These are phyloP conservation scores for Kodamaea arcana DNA, from an alignment of 1,139 yeast genomes.

Conservation along the genomic window DNA sequence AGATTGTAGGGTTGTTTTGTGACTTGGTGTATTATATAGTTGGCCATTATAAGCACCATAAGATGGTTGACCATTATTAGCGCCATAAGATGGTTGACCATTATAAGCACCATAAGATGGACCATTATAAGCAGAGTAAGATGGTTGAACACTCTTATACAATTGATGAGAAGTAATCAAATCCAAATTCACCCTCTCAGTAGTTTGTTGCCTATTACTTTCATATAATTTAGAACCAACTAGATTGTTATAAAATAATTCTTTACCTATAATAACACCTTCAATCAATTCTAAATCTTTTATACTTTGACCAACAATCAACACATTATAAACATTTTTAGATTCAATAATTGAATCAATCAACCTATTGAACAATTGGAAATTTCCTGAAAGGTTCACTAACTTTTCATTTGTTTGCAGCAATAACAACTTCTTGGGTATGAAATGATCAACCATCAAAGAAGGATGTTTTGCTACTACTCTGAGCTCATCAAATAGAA, in stretches of 20 bases:
- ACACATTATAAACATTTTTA: slow-evolving; percentile 22
- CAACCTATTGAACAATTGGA: slow-evolving; percentile 49
- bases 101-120: too few species aligned
- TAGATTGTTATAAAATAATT: slow-evolving; percentile 52
- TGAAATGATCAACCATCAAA: slow-evolving; percentile 66
- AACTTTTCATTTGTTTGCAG: slow-evolving; percentile 61
- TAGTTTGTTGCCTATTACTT: slow-evolving; percentile 15
- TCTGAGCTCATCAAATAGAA: slow-evolving; percentile 49
- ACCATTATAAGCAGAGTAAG: slow-evolving; percentile 18
- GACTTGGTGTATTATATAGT: too few species aligned
- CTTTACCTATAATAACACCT: slow-evolving; percentile 61
- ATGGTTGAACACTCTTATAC: slow-evolving; percentile 23
- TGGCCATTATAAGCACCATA: too few species aligned
- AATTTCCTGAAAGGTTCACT: slow-evolving; percentile 54
- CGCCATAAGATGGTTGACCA: too few species aligned
- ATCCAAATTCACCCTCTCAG: slow-evolving; percentile 18
- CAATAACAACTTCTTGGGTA: slow-evolving; percentile 61
- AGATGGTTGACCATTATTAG: slow-evolving; percentile 17
- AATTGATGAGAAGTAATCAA: slow-evolving; percentile 37
- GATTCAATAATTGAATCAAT: slow-evolving; percentile 30
- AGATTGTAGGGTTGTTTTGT: too few species aligned
- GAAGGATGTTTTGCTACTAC: slow-evolving; percentile 62
- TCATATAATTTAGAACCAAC: slow-evolving; percentile 60
- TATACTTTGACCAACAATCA: slow-evolving; percentile 57
- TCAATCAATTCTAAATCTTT: slow-evolving; percentile 71